These are phyloP conservation scores for Citrus australasica DNA, from an alignment of 345 rosid genomes.

Conservation along the genomic window DNA sequence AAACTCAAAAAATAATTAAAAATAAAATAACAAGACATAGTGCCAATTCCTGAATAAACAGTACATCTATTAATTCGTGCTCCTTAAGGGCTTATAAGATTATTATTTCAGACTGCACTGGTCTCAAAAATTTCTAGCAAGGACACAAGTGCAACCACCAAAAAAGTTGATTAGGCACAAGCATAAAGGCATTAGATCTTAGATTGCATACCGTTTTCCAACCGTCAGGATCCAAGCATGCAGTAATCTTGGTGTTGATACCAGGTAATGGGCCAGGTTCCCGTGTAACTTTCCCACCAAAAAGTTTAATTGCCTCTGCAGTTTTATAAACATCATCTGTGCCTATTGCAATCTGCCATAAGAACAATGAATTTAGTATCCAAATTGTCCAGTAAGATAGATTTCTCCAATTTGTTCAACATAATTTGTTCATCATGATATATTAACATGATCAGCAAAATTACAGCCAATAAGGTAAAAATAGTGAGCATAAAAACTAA, in stretches of 20 bases:
- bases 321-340: constrained; percentile 96
- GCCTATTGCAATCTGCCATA: constrained; percentile 85
- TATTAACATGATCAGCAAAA: constrained; percentile 3
- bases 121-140: not conserved
- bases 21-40: not conserved
- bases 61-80: not conserved
- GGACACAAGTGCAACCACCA: not conserved
- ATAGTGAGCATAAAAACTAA: not conserved
- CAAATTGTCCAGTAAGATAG: not conserved
- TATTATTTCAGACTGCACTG: not conserved
- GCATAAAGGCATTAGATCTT: constrained; percentile 4
- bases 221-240: constrained; percentile 97
- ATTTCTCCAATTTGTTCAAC: not conserved
- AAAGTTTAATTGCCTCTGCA: constrained; percentile 78
- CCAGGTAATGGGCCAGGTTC: constrained; percentile 99
- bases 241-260: constrained; percentile 89
- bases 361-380: constrained; percentile 1
- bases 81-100: not conserved
- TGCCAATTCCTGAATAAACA: not conserved
- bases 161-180: not conserved
- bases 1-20: not conserved
- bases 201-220: constrained; percentile 81
- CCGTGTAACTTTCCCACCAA: constrained; percentile 85
- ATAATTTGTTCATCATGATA: not conserved
- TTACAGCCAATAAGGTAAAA: not conserved